A percentile compares a stretch with the other conserved stretches of the same genome.
phyloP scores from a whole-genome alignment of 2,329 filamentous ascomycete genomes.

The Fusarium sp. region DNA sequence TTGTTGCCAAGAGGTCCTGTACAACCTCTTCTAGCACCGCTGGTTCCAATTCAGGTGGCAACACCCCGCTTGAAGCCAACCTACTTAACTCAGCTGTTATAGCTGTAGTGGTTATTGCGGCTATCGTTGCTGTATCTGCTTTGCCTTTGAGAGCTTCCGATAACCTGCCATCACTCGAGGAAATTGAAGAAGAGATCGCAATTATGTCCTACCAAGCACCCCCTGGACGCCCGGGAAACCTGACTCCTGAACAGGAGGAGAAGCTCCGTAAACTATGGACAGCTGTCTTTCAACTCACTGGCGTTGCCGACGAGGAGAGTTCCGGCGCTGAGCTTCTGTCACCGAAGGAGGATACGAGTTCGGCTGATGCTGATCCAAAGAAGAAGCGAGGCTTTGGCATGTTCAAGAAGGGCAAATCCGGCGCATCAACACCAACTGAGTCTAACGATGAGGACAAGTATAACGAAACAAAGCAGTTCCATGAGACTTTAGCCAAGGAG shows the following conservation, averaged over 20 bases:
- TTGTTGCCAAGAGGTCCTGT: constrained; percentile 10
- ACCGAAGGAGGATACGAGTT: constrained; percentile 36
- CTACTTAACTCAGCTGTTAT: constrained; percentile 27
- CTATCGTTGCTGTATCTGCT: constrained; percentile 28
- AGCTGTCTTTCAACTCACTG: constrained; percentile 79
- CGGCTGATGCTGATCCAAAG: constrained; percentile 65
- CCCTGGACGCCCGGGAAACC: constrained; percentile 82
- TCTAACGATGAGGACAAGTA: constrained; percentile 84
- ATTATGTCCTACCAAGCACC: constrained; percentile 59
- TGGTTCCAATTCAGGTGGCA: constrained; percentile 3
- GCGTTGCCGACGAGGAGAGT: constrained; percentile 57
- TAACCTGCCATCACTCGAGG: constrained; percentile 1
- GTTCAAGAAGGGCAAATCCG: constrained; percentile 67
- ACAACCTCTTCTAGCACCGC: constrained; percentile 6
- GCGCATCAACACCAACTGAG: constrained; percentile 53
- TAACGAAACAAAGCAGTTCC: constrained; percentile 87
- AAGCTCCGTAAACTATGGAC: constrained; percentile 92
- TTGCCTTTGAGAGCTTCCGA: constrained; percentile 22
- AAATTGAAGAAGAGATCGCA: constrained; percentile 34
- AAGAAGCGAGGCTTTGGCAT: constrained; percentile 76
- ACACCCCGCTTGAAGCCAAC: constrained; percentile 32
- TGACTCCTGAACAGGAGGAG: constrained; percentile 88
- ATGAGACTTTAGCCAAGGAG: constrained; percentile 80
- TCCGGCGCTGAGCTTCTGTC: constrained; percentile 38
- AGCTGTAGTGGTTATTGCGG: constrained; percentile 22